Evolutionary conservation across 352 stramenopile genomes (phyloP), one percentile per base, ranked within the genome.

Genomic region (Globisporangium okanoganense): DNA sequence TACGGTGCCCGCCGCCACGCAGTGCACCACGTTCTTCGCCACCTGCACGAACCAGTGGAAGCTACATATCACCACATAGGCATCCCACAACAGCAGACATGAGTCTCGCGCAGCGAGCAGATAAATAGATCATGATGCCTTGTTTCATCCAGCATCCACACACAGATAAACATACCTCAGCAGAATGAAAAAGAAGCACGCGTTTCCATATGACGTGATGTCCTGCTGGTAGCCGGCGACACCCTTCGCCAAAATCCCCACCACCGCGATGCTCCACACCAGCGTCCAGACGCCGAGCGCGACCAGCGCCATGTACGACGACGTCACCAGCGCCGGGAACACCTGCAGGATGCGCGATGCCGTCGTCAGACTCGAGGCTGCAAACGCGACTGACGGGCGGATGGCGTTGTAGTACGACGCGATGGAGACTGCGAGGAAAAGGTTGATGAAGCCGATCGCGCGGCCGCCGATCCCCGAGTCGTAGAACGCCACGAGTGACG

Each of bases 1-100:
- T 16, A 95, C 83, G 0, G 85, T 71, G 53, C 87, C 85, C 20
- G 87, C 81, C 12, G 85, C 75, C 14, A 93, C 75, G 67, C 87
- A 95, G 62, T 95, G 87, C n/a, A 95, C 85, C 25, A 92, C 72
- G 62, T 92, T 95, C 70, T 87, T 88, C 12, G 76, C 70, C 9
- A 95, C 87, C 61, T 95, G 82, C 47, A 94, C 76, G 55, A 91
- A 88, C 87, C 87, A 95, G 69, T 78, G 90, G 47, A 92, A 78
- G 62, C 86, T 95, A 52, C 16, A 56, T 14, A 43, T 27, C 24
- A 33, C 12, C 55, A 61, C 41, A 27, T 16, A 40, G 27, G 24
- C 38, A 50, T 25, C n/a, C 16, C 38, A 53, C 25, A 54, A 38
- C 16, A 38, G 10, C 20, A n/a, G 13, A 14, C 45, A 36, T 53